phyloP scores from a whole-genome alignment of 2,329 filamentous ascomycete species.

The Hypoxylon sp. region DNA sequence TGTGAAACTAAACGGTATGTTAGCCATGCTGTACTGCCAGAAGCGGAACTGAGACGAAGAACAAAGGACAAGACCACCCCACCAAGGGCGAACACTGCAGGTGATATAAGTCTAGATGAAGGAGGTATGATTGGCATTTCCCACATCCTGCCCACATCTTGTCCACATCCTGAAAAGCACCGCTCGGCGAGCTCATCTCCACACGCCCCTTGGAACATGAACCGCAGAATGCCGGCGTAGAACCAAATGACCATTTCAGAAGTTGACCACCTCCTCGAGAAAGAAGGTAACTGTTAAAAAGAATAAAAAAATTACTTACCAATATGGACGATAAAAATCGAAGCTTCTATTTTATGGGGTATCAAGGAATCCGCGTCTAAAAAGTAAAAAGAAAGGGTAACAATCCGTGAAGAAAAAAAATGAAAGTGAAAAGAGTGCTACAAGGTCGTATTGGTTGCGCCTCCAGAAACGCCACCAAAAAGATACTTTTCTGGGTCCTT shows the following conservation, averaged over 20 bases:
- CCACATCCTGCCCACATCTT: no score
- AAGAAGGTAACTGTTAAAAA: conserved; percentile 16
- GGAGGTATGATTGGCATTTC: conserved; percentile 28
- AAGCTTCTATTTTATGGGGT: conserved; percentile 49
- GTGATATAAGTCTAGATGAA: conserved; percentile 29
- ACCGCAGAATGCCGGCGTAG: conserved; percentile 22
- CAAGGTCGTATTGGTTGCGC: conserved; percentile 33
- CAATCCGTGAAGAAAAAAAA: conserved; percentile 35
- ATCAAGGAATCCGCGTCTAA: conserved; percentile 47
- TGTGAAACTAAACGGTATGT: conserved; percentile 26
- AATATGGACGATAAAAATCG: conserved; percentile 40
- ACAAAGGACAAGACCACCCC: conserved; percentile 12
- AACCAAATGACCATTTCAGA: conserved; percentile 13
- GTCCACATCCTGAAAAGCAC: conserved; percentile 19
- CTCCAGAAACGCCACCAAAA: conserved; percentile 38
- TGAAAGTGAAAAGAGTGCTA: conserved; percentile 36
- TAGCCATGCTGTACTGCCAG: conserved; percentile 19
- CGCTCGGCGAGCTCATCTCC: conserved; percentile 25
- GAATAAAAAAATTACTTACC: conserved; percentile 42
- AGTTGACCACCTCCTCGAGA: conserved; percentile 5
- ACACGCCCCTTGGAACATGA: conserved; percentile 17
- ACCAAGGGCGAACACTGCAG: conserved; percentile 18
- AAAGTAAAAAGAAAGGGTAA: conserved; percentile 38
- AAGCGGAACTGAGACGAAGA: conserved; percentile 10
- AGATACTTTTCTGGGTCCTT: conserved; percentile 15